phyloP scores from a whole-genome alignment of 2,329 filamentous ascomycete genomes.

The Colletotrichum sp. region DNA sequence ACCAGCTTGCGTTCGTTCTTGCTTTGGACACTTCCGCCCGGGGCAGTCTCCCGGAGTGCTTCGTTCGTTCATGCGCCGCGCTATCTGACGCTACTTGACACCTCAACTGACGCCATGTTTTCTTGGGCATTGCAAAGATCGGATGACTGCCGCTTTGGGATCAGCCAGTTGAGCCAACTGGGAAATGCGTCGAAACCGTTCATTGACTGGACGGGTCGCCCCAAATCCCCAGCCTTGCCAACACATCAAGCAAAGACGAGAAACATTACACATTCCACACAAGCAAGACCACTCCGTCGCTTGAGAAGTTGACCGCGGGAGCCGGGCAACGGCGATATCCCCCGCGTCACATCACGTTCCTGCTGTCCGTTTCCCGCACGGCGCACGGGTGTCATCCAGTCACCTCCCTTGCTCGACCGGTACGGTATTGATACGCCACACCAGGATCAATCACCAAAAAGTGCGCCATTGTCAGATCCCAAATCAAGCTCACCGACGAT shows the following conservation, averaged over 20 bases:
- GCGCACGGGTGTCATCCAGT: not conserved
- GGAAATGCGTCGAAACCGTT: not conserved
- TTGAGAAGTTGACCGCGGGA: not conserved
- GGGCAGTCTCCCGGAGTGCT: not conserved
- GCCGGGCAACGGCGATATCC: not conserved
- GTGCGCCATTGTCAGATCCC: not conserved
- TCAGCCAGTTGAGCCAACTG: not conserved
- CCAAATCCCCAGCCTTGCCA: slow-evolving; percentile 8
- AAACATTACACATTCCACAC: slow-evolving; percentile 12
- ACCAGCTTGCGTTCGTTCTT: not conserved
- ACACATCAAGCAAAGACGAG: slow-evolving; percentile 2
- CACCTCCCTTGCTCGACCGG: slow-evolving; percentile 9
- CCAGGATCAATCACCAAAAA: slow-evolving; percentile 9
- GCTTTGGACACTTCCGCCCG: not conserved
- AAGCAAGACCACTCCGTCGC: not conserved
- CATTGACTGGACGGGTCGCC: not conserved
- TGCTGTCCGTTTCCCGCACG: slow-evolving; percentile 3
- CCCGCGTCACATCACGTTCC: not conserved
- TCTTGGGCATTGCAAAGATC: slow-evolving; percentile 7
- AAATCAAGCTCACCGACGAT: slow-evolving; percentile 14
- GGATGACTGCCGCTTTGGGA: slow-evolving; percentile 8
- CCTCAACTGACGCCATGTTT: slow-evolving; percentile 16
- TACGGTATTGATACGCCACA: not conserved
- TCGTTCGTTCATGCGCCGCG: not conserved
- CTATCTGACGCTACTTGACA: slow-evolving; percentile 2